Conservation (phyloP, 1,139 yeast genomes). For the Yamadazyma spencermartinsiae region DNA sequence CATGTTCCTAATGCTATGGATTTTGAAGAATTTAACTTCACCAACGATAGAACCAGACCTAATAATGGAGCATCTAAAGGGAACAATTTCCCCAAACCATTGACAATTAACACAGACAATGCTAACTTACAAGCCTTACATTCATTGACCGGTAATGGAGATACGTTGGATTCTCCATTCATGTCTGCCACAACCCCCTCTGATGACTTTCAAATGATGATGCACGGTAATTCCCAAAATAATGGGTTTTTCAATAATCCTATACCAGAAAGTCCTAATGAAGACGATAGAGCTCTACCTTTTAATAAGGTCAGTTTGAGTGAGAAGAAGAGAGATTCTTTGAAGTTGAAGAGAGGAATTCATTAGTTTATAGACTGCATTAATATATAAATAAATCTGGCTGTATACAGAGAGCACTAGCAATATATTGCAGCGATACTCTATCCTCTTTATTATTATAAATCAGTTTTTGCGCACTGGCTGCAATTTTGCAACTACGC, state of each 20-base stretch:
- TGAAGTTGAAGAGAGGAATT: slow-evolving; percentile 49
- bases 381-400: slow-evolving; percentile 1
- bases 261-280: slow-evolving; percentile 22
- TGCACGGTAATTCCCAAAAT: not conserved
- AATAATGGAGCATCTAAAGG: slow-evolving; percentile 20
- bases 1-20: slow-evolving; percentile 15
- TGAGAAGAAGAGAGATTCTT: slow-evolving; percentile 49
- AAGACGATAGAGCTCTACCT: slow-evolving; percentile 27
- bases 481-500: not conserved
- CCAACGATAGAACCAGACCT: slow-evolving; percentile 21
- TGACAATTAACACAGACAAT: slow-evolving; percentile 44
- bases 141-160: slow-evolving; percentile 27
- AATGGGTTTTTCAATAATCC: slow-evolving; percentile 10
- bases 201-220: slow-evolving; percentile 27
- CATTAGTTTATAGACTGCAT: slow-evolving; percentile 22
- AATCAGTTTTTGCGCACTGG: no score
- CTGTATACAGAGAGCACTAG: no score
- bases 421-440: no score
- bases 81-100: slow-evolving; percentile 32
- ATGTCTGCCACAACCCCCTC: slow-evolving; percentile 43
- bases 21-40: slow-evolving; percentile 28
- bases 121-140: slow-evolving; percentile 32
- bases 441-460: no score
- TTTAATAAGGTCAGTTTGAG: slow-evolving; percentile 34
- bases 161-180: slow-evolving; percentile 45